Evolutionary conservation across 257 asterid species (phyloP), one percentile per base, ranked within the genome.

Genomic region (Nicotiana sylvestris): DNA sequence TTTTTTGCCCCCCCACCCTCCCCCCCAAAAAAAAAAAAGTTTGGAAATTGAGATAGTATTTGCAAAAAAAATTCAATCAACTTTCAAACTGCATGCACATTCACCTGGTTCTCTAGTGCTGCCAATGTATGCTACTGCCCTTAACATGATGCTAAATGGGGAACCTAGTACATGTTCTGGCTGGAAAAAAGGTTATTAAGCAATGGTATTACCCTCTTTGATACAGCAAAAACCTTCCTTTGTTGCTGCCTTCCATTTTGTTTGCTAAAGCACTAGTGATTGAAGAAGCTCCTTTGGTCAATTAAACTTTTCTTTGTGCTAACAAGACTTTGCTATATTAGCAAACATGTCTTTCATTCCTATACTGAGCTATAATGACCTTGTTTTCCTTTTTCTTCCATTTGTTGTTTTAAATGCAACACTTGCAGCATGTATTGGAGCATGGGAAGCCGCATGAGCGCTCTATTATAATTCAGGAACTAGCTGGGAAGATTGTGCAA

Each of bases 341-440:
- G 80, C 64, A 76, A 27, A 76, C 46, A 15, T 76, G 46, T 27
- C 61, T 76, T 76, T 13, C 46, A 51, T 76, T 25, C 46, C 80
- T 51, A 15, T 29, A 3, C 46, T 76, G 80, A 15, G 64, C 27
- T 51, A 27, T 18, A 12, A 8, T 21, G 13, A 27, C 55, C 46
- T 46, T 35, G 13, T 60, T 25, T 39, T 17, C 27, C 35, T 37
- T 62, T 37, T 61, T 37, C 37, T 32, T 60, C 57, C 7, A 6
- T 64, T 43, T 58, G 72, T 78, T 64, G 37, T 64, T 78, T 57
- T 37, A 35, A 60, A 58, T 66, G 60, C 12, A 37, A 56, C 58
- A 35, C 66, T 77, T 46, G 25, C 82, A 88, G 91, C 91, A 88
- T 84, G 91, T 85, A 11, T 60, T 85, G 82, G 87, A 85, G 85